Conservation (phyloP, 768 basidiomycete genomes). For the Wakefieldia striispora region DNA sequence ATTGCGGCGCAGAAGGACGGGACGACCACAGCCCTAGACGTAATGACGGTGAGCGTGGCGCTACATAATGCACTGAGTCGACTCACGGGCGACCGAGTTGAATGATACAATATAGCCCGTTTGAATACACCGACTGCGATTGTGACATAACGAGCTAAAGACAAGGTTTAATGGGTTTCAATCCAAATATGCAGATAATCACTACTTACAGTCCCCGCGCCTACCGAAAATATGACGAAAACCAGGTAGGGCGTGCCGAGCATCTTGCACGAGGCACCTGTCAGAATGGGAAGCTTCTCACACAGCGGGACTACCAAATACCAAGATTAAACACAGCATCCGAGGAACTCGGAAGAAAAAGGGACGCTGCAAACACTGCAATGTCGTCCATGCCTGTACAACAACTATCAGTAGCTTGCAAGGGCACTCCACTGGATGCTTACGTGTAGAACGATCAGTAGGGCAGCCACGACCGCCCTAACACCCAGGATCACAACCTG, state of each 20-base stretch:
- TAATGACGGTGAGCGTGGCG: conserved; percentile 16
- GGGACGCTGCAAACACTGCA: conserved; percentile 24
- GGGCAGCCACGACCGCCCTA: conserved; percentile 42
- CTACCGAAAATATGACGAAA: conserved; percentile 40
- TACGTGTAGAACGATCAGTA: conserved; percentile 44
- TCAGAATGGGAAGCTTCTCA: conserved; percentile 8
- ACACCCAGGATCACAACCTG: neutral
- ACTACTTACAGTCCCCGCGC: conserved; percentile 40
- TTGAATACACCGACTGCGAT: conserved; percentile 25
- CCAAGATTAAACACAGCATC: conserved; percentile 24
- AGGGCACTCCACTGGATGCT: neutral
- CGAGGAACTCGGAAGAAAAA: conserved; percentile 23
- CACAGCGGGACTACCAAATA: conserved; percentile 8
- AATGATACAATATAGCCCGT: conserved; percentile 53
- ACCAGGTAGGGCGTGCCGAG: conserved; percentile 39
- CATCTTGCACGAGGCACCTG: conserved; percentile 26
- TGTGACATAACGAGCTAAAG: conserved; percentile 16
- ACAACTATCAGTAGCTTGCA: conserved; percentile 2
- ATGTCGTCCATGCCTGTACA: conserved; percentile 37
- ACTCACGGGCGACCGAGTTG: conserved; percentile 37
- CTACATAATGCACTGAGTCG: conserved; percentile 3
- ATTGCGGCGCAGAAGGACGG: conserved; percentile 46
- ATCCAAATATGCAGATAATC: conserved; percentile 13
- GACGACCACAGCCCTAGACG: conserved; percentile 31
- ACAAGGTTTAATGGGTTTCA: conserved; percentile 11